Evolutionary conservation across 2,329 filamentous ascomycete genomes (phyloP).

Genomic region (Cladorrhinum sp.): DNA sequence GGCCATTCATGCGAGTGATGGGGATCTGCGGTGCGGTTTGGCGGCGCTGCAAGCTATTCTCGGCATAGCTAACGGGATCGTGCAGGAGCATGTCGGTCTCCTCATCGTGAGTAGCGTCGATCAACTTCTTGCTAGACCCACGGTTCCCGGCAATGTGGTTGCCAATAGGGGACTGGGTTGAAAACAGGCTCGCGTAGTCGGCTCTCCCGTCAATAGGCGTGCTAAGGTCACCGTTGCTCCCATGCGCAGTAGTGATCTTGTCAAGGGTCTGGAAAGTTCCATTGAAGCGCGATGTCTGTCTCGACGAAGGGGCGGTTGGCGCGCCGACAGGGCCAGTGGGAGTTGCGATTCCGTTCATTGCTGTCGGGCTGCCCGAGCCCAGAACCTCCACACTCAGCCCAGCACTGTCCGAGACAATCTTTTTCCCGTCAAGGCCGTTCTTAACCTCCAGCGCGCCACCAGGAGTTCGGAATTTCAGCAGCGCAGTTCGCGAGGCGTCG

Average conservation of each 20-base stretch:
- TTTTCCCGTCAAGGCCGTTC: slow-evolving; percentile 55
- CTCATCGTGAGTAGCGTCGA: slow-evolving; percentile 66
- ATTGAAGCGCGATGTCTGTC: slow-evolving; percentile 60
- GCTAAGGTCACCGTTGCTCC: slow-evolving; percentile 52
- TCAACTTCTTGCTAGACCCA: slow-evolving; percentile 67
- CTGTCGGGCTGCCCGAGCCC: slow-evolving; percentile 35
- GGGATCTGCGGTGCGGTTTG: slow-evolving; percentile 71
- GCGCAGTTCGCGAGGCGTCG: slow-evolving; percentile 51
- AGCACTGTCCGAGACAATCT: slow-evolving; percentile 48
- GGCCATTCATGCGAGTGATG: slow-evolving; percentile 62
- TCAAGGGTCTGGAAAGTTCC: slow-evolving; percentile 60
- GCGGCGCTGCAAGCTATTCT: slow-evolving; percentile 66
- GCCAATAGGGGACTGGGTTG: slow-evolving; percentile 69
- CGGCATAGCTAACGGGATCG: slow-evolving; percentile 69
- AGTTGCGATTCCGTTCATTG: slow-evolving; percentile 37
- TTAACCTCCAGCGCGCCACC: slow-evolving; percentile 56
- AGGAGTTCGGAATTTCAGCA: slow-evolving; percentile 52
- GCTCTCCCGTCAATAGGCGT: slow-evolving; percentile 53
- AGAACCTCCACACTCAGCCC: slow-evolving; percentile 59
- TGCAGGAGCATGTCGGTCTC: slow-evolving; percentile 71
- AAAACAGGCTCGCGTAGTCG: slow-evolving; percentile 64
- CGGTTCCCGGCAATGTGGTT: slow-evolving; percentile 61
- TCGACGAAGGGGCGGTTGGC: slow-evolving; percentile 45
- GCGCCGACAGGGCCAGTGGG: slow-evolving; percentile 41
- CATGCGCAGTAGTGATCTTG: slow-evolving; percentile 59